Evolutionary conservation across 495 filamentous ascomycete species (phyloP).

Genomic region (Rhypophila decipiens): DNA sequence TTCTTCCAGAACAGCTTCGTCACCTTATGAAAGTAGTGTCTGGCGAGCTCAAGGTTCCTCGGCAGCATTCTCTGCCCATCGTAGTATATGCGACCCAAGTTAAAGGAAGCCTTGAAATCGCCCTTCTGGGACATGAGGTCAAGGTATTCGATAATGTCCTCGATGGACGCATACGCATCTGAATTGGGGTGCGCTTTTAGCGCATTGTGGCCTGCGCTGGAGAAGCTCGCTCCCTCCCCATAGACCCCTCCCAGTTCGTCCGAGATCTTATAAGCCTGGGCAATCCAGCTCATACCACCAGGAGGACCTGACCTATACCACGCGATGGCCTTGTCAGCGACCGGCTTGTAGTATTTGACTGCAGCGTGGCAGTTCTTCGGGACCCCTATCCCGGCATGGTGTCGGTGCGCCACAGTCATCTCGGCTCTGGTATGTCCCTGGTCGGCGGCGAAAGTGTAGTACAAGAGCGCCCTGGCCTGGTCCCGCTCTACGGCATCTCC

Average conservation of each 20-base stretch:
- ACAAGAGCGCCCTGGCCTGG: conserved; percentile 86
- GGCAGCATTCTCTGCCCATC: conserved; percentile 75
- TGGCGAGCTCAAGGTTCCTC: conserved; percentile 65
- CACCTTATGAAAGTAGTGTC: conserved; percentile 75
- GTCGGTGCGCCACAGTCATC: conserved; percentile 88
- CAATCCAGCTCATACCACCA: conserved; percentile 70
- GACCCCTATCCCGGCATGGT: conserved; percentile 79
- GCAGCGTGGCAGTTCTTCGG: conserved; percentile 82
- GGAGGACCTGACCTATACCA: conserved; percentile 86
- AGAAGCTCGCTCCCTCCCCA: conserved; percentile 87
- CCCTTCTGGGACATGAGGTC: conserved; percentile 92
- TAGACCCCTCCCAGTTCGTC: conserved; percentile 92
- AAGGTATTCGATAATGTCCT: conserved; percentile 91
- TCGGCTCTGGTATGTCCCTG: conserved; percentile 77
- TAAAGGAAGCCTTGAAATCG: conserved; percentile 86
- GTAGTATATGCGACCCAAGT: conserved; percentile 81
- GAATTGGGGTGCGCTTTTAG: conserved; percentile 61
- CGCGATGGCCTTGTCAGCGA: conserved; percentile 86
- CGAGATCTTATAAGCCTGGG: conserved; percentile 70
- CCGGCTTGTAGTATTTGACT: conserved; percentile 80
- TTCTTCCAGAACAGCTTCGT: conserved; percentile 84
- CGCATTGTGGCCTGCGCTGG: conserved; percentile 82
- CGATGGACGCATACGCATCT: conserved; percentile 73
- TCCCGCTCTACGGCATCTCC: conserved; percentile 77
- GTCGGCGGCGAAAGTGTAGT: conserved; percentile 90